phyloP scores from a whole-genome alignment of 2,329 filamentous ascomycete genomes.

The Aphanoascus verrucosus region DNA sequence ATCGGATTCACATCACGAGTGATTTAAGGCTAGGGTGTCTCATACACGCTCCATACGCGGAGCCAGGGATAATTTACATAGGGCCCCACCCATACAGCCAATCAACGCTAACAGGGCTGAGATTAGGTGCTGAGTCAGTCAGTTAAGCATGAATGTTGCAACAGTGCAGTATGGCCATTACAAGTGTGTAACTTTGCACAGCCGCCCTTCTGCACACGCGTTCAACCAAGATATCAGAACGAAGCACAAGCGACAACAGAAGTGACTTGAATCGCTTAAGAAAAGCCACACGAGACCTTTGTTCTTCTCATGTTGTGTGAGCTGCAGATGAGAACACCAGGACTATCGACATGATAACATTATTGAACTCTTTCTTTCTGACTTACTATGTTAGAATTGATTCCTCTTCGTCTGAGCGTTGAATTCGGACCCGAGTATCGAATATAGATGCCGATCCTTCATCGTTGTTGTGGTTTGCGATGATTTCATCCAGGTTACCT shows the following conservation, averaged over 20 bases:
- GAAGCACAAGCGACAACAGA: too few species aligned
- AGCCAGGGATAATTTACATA: constrained; percentile 3
- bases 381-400: too few species aligned
- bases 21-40: background rate
- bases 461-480: too few species aligned
- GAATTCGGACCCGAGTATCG: too few species aligned
- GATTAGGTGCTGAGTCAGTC: background rate
- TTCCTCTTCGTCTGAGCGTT: too few species aligned
- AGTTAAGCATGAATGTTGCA: background rate
- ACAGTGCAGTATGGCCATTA: background rate
- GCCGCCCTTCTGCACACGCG: background rate
- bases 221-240: background rate
- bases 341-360: too few species aligned
- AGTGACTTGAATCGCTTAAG: background rate
- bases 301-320: too few species aligned
- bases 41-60: background rate
- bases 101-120: background rate
- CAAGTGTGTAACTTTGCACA: constrained; percentile 1
- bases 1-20: constrained; percentile 1
- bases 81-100: background rate
- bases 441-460: too few species aligned
- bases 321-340: too few species aligned
- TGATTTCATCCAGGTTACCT: too few species aligned
- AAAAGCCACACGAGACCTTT: background rate
- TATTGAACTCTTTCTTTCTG: too few species aligned